phyloP scores from a whole-genome alignment of 2,329 filamentous ascomycete species.

The Venturia aucupariae region DNA sequence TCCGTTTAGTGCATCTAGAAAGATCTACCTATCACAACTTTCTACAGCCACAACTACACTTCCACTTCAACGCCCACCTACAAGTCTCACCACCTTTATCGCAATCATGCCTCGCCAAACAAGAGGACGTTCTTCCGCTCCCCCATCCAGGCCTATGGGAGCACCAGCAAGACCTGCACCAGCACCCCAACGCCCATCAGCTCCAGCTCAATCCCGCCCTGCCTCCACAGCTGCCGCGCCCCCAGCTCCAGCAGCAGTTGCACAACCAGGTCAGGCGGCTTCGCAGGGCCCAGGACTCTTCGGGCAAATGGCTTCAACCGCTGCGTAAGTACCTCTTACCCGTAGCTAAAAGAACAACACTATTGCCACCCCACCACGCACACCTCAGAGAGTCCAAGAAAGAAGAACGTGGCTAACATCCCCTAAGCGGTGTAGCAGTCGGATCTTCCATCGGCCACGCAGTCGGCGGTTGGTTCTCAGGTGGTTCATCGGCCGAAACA shows the following conservation, averaged over 20 bases:
- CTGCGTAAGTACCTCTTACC: slow-evolving; percentile 61
- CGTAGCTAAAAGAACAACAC: neutral
- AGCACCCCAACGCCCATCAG: slow-evolving; percentile 46
- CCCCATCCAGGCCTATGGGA: slow-evolving; percentile 16
- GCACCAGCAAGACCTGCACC: slow-evolving; percentile 52
- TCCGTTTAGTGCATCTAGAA: neutral
- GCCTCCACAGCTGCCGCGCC: slow-evolving; percentile 42
- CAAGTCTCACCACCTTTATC: neutral
- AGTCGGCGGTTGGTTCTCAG: slow-evolving; percentile 79
- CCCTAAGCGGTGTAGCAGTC: slow-evolving; percentile 79
- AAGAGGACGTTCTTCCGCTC: slow-evolving; percentile 35
- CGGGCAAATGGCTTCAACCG: slow-evolving; percentile 94
- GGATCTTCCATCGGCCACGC: slow-evolving; percentile 93
- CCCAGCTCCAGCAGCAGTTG: slow-evolving; percentile 31
- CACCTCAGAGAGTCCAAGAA: neutral
- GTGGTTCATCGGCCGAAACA: slow-evolving; percentile 52
- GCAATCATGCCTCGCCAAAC: slow-evolving; percentile 41
- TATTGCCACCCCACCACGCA: neutral
- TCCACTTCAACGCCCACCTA: neutral
- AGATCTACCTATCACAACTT: neutral
- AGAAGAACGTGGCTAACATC: neutral
- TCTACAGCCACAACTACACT: neutral
- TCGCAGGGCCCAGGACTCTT: slow-evolving; percentile 74
- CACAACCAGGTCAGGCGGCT: slow-evolving; percentile 37
- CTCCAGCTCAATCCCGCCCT: slow-evolving; percentile 39